A percentile compares a stretch with the other conserved stretches of the same genome.
These are phyloP conservation scores for Gypsophila paniculata DNA, from an alignment of 179 eudicot species.

Conservation along the genomic window DNA sequence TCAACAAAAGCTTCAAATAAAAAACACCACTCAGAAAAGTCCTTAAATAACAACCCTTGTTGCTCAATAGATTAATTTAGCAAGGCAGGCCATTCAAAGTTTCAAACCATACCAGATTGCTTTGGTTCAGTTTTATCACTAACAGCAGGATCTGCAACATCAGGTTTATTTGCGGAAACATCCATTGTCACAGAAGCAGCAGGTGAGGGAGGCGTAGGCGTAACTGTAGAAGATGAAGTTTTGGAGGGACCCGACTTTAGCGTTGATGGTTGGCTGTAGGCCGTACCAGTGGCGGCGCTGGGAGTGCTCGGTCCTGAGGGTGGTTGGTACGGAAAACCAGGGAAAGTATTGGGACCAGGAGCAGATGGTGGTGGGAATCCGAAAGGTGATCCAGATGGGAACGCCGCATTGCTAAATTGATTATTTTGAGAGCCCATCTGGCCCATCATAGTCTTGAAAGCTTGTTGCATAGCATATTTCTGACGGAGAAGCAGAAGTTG, in stretches of 20 bases:
- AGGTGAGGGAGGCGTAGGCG: constrained; percentile 33
- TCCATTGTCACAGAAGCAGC: constrained; percentile 52
- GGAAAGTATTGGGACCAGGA: constrained; percentile 30
- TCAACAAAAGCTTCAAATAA: constrained; percentile 71
- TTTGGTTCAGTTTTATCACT: constrained; percentile 48
- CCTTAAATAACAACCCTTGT: background rate
- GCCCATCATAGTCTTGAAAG: constrained; percentile 52
- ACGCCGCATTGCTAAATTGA: constrained; percentile 58
- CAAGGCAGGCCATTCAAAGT: constrained; percentile 1
- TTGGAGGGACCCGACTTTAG: constrained; percentile 34
- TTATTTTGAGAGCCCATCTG: constrained; percentile 78
- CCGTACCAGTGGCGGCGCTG: background rate
- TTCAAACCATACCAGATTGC: constrained; percentile 44
- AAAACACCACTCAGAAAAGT: background rate
- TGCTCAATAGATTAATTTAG: background rate
- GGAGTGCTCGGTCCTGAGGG: constrained; percentile 19
- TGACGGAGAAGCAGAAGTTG: constrained; percentile 32
- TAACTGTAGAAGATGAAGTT: constrained; percentile 25
- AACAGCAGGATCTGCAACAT: constrained; percentile 39
- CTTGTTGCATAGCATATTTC: constrained; percentile 94
- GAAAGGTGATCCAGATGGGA: constrained; percentile 68
- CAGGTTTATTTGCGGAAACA: constrained; percentile 45
- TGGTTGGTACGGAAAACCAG: constrained; percentile 29
- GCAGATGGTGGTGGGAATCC: constrained; percentile 47
- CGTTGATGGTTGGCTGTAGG: constrained; percentile 31